A percentile compares a stretch with the other conserved stretches of the same genome.
These are phyloP conservation scores for Lasiosphaeria ovina DNA, from an alignment of 495 filamentous ascomycete genomes.

Conservation along the genomic window DNA sequence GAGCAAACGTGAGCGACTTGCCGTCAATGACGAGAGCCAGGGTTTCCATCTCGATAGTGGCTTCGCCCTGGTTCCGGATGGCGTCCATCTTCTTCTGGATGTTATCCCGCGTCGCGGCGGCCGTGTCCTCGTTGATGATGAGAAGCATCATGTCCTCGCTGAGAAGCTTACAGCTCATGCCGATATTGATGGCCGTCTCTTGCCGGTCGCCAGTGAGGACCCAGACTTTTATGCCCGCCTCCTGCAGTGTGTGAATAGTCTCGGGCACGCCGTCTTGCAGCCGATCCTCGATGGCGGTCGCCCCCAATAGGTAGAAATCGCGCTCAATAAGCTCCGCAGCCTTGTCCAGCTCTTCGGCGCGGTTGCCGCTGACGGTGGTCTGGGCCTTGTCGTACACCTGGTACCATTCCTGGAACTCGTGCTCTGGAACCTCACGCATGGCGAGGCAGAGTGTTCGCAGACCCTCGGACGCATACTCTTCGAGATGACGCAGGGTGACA, in stretches of 20 bases:
- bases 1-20: constrained; percentile 86
- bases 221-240: constrained; percentile 98
- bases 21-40: constrained; percentile 97
- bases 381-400: constrained; percentile 83
- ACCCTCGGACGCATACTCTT: constrained; percentile 97
- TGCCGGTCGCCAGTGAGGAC: constrained; percentile 97
- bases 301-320: constrained; percentile 86
- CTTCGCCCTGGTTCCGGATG: constrained; percentile 70
- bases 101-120: constrained; percentile 75
- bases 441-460: constrained; percentile 92
- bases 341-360: constrained; percentile 94
- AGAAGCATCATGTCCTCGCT: constrained; percentile 98
- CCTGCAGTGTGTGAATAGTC: constrained; percentile 96
- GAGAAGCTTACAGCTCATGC: constrained; percentile 98
- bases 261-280: constrained; percentile 98
- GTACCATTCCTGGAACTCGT: constrained; percentile 87
- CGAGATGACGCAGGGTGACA: constrained; percentile 82
- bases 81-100: constrained; percentile 90
- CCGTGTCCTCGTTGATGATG: constrained; percentile 88
- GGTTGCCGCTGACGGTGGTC: constrained; percentile 88
- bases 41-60: constrained; percentile 75
- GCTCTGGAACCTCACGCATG: constrained; percentile 88
- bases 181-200: constrained; percentile 99
- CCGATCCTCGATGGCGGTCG: constrained; percentile 96
- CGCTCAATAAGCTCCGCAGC: constrained; percentile 93